Evolutionary conservation across 2,329 filamentous ascomycete genomes (phyloP).

Genomic region (Fusarium albosuccineum): DNA sequence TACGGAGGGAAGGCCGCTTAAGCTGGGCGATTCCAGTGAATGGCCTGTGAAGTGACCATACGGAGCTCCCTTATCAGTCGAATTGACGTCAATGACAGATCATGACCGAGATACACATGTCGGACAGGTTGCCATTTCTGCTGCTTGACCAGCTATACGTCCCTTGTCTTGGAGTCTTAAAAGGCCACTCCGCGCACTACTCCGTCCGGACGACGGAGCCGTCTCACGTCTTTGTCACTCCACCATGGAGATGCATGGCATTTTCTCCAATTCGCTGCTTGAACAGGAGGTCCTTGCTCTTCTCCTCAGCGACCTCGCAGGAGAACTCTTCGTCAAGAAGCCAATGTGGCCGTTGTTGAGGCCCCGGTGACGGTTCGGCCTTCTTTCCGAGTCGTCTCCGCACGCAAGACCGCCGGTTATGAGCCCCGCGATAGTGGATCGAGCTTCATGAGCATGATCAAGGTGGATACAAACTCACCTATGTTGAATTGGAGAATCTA

Average conservation of each 20-base stretch:
- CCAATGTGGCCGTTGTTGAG: background rate
- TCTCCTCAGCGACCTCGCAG: background rate
- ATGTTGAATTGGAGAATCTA: slow-evolving; percentile 9
- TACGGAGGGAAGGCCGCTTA: slow-evolving; percentile 34
- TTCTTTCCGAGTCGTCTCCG: slow-evolving; percentile 37
- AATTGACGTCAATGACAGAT: background rate
- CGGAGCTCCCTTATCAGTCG: background rate
- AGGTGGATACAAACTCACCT: slow-evolving; percentile 20
- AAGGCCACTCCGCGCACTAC: background rate
- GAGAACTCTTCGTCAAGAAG: background rate
- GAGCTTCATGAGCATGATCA: slow-evolving; percentile 8
- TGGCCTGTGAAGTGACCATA: slow-evolving; percentile 1
- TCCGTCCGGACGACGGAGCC: background rate
- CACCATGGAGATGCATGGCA: background rate
- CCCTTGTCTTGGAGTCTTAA: background rate
- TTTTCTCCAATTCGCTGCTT: slow-evolving; percentile 4
- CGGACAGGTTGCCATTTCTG: slow-evolving; percentile 16
- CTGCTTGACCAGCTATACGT: background rate
- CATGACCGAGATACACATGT: background rate
- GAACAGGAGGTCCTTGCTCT: background rate
- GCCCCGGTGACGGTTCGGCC: slow-evolving; percentile 16
- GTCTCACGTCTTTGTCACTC: background rate
- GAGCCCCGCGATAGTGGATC: slow-evolving; percentile 35
- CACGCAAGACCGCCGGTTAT: slow-evolving; percentile 15
- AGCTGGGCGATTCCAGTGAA: background rate